Base-by-base conservation (phyloP, 306 rosid genomes). In the Corylus avellana region DNA sequence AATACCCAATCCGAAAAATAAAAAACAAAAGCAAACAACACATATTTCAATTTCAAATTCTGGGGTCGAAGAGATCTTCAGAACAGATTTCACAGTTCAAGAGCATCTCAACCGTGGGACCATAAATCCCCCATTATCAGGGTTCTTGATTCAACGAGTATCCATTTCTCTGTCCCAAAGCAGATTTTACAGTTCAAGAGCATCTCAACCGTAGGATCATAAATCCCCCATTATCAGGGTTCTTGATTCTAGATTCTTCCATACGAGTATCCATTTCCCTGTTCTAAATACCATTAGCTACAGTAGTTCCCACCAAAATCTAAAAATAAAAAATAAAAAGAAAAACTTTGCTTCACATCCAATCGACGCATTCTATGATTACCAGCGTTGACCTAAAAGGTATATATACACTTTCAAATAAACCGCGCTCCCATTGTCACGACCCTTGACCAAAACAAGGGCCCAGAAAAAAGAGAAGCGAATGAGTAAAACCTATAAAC, bases 311-410 rank as follows among this genome's bases (percentile, higher is more conserved):
- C 50, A 35, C 35, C 18, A 66, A 61, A 39, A 17, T 37, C 6
- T 9, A 39, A 17, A 20, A 66, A 37, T 1, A 37, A 37, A 37
- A 4, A 37, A 37, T 0, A 4, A 42, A 42, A 42, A 5, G 7
- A 42, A 42, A 42, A 39, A 67, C n/a, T 13, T 72, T 14, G 44
- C 73, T 77, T 82, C 81, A 64, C 54, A 72, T 77, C 59, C 66
- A 39, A 81, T 18, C 51, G n/a, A 67, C 4, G 68, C 37, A 42
- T 51, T 29, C 17, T 2, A 69, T 4, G 6, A 32, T 55, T 37
- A 47, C 54, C 56, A 64, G 17, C 63, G 58, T 73, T 77, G 56
- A 56, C 80, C 54, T 55, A 46, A 61, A 2, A 17, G 53, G 1
- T 5, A 14, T 25, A 46, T 54, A 66, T 12, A 67, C 50, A 39